A percentile compares a stretch with the other conserved stretches of the same genome.
Conservation (phyloP, 2,329 filamentous ascomycete genomes). For the Pseudocercospora pini-densiflorae region DNA sequence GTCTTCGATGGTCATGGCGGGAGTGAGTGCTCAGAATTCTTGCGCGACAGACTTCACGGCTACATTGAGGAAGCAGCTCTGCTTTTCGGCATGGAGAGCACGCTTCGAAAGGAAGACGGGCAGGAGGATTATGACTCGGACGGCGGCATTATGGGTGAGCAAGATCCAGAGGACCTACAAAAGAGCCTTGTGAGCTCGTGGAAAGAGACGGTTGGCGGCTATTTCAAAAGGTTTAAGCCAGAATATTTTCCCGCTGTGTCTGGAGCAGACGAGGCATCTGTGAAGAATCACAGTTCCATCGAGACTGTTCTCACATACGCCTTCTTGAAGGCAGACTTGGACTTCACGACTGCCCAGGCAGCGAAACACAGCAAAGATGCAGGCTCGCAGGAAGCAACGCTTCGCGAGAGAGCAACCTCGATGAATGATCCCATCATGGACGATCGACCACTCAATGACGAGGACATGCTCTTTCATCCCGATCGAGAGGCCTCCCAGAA, state of each 20-base stretch:
- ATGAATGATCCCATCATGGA: conserved; percentile 69
- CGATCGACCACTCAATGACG: conserved; percentile 80
- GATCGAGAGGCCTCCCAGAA: conserved; percentile 49
- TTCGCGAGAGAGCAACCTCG: conserved; percentile 22
- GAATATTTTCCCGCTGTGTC: conserved; percentile 62
- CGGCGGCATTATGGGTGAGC: conserved; percentile 55
- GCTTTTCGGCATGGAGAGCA: conserved; percentile 78
- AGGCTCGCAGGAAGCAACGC: conserved; percentile 16
- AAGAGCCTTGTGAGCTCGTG: conserved; percentile 74
- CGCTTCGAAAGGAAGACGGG: conserved; percentile 57
- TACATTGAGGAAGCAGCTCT: conserved; percentile 84
- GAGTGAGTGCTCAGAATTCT: conserved; percentile 81
- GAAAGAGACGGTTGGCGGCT: conserved; percentile 85
- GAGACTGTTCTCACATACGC: conserved; percentile 87
- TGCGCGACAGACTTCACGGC: conserved; percentile 80
- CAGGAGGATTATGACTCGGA: conserved; percentile 44
- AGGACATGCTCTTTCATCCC: conserved; percentile 77
- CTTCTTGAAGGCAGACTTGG: conserved; percentile 90
- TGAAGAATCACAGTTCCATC: conserved; percentile 60
- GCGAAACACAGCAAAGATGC: conserved; percentile 61
- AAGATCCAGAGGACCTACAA: conserved; percentile 71
- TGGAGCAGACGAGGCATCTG: conserved; percentile 10
- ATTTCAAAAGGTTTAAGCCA: conserved; percentile 89
- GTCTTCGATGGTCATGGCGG: conserved; percentile 97
- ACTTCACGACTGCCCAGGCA: conserved; percentile 90